A percentile compares a stretch with the other conserved stretches of the same genome.
Conservation (phyloP, 2,329 filamentous ascomycete species). For the Fusarium brevicatenulatum region DNA sequence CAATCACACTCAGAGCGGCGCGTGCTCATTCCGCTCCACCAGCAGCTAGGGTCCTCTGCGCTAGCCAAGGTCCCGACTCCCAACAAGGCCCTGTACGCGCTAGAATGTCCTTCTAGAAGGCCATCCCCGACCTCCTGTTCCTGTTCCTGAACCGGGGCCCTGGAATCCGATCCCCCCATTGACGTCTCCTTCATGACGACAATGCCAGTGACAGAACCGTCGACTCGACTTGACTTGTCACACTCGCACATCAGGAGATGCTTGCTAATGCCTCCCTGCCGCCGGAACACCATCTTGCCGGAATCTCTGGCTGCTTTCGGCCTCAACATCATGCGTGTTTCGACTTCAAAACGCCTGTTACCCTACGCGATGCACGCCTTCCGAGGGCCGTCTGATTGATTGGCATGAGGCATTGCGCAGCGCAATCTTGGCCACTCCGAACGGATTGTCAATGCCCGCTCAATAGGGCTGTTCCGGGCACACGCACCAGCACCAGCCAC, state of each 20-base stretch:
- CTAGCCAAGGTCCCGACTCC: conserved; percentile 19
- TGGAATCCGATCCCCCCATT: conserved; percentile 38
- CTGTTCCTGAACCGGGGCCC: conserved; percentile 39
- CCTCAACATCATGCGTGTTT: conserved; percentile 32
- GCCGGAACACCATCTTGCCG: conserved; percentile 28
- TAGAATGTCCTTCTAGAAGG: conserved; percentile 46
- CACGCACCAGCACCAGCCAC: conserved; percentile 7
- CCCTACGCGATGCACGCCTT: conserved; percentile 29
- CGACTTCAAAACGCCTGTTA: conserved; percentile 34
- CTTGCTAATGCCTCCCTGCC: conserved; percentile 20
- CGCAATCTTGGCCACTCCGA: conserved; percentile 43
- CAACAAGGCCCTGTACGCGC: conserved; percentile 36
- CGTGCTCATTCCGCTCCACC: conserved; percentile 36
- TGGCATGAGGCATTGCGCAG: conserved; percentile 41
- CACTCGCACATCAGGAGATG: conserved; percentile 29
- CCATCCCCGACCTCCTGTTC: conserved; percentile 35
- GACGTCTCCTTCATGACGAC: conserved; percentile 36
- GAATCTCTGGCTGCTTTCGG: conserved; percentile 20
- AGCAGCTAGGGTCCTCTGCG: conserved; percentile 22
- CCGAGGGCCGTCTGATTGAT: conserved; percentile 21
- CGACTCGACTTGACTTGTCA: conserved; percentile 22
- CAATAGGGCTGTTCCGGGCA: conserved; percentile 39
- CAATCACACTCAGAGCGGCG: conserved; percentile 33
- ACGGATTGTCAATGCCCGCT: conserved; percentile 4
- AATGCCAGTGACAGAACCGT: conserved; percentile 28